phyloP scores from a whole-genome alignment of 805 yeast species.

The Sporopachydermia lactativora region DNA sequence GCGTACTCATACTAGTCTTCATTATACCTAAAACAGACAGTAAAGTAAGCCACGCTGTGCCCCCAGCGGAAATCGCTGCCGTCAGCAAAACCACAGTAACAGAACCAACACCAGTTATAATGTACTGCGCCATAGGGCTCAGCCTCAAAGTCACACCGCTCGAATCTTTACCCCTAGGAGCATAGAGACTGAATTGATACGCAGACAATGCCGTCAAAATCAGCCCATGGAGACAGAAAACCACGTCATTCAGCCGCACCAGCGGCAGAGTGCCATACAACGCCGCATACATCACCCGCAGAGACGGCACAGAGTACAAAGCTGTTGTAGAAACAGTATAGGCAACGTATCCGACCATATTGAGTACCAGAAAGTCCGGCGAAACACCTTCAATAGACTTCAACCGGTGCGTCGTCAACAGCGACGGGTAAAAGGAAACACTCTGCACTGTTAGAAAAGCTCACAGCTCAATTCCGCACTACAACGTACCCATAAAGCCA shows the following conservation, averaged over 20 bases:
- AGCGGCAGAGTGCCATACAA: slow-evolving; percentile 20
- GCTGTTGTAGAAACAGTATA: slow-evolving; percentile 13
- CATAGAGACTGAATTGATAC: slow-evolving; percentile 18
- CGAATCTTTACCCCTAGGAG: no score
- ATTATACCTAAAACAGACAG: slow-evolving; percentile 28
- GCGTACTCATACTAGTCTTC: slow-evolving; percentile 28
- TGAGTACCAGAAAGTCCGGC: slow-evolving; percentile 20
- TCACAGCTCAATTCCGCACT: background rate
- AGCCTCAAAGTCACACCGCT: slow-evolving; percentile 2
- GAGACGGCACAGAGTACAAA: background rate
- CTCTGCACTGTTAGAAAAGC: slow-evolving; percentile 19
- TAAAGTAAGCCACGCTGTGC: slow-evolving; percentile 19
- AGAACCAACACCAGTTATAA: background rate
- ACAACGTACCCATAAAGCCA: slow-evolving; percentile 13
- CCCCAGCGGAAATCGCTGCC: background rate
- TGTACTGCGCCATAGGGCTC: background rate
- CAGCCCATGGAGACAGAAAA: slow-evolving; percentile 31
- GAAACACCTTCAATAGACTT: slow-evolving; percentile 23
- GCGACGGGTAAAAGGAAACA: slow-evolving; percentile 23
- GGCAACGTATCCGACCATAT: slow-evolving; percentile 21
- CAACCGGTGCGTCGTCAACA: slow-evolving; percentile 17
- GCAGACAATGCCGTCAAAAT: slow-evolving; percentile 20
- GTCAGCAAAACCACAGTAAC: background rate
- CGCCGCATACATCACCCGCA: background rate
- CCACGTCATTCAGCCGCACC: slow-evolving; percentile 28